Evolutionary conservation across 192 early-diverging fungal species (phyloP).

Genomic region (Neocallimastix lanati): DNA sequence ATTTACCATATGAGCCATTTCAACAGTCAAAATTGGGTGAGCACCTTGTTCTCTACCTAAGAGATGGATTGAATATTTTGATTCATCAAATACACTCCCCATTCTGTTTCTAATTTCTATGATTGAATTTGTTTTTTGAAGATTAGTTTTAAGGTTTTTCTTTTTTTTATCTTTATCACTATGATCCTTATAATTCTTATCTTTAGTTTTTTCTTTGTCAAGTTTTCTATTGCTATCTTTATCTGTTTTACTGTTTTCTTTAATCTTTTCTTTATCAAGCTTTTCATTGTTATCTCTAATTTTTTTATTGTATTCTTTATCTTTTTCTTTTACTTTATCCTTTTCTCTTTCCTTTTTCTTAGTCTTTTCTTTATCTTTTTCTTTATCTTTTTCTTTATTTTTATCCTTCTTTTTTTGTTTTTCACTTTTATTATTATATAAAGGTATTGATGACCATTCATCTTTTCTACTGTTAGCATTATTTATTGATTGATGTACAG

Average conservation of each 20-base stretch:
- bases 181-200: neutral
- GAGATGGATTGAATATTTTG: neutral
- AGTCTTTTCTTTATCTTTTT: no score
- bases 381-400: no score
- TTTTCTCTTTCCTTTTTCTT: no score
- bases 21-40: neutral
- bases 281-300: no score
- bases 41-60: neutral
- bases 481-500: no score
- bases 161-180: neutral
- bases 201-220: neutral
- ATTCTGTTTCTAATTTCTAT: neutral
- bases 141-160: neutral
- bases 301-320: neutral
- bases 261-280: no score
- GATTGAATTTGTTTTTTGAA: neutral
- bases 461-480: no score
- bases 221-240: neutral
- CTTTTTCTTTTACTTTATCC: no score
- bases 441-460: no score
- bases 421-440: no score
- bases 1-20: neutral
- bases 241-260: neutral
- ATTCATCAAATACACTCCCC: neutral
- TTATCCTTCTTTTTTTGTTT: no score